Base-by-base conservation (phyloP, 768 basidiomycete genomes). In the Rhizopogon vesiculosus region DNA sequence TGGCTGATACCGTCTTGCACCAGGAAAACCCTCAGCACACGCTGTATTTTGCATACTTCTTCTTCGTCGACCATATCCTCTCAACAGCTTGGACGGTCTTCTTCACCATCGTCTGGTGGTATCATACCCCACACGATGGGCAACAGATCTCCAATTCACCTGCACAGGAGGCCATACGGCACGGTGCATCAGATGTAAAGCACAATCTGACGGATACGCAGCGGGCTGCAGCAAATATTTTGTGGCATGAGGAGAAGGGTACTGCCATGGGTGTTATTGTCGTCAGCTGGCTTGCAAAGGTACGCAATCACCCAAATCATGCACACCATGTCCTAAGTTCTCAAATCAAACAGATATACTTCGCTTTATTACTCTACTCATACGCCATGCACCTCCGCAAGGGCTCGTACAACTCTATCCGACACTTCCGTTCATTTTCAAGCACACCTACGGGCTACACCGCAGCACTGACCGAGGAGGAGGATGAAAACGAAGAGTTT, bases 181-280 rank as follows among this genome's bases (percentile, higher is more conserved):
- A 85, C 40, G 76, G 76, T 42, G 83, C 78, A 41, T 31, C 31
- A 48, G 71, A 75, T 15, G 72, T 78, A 8, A 76, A 73, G 33
- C 79, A 79, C 48, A 75, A 74, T 16, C 80, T 89, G 70, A 81
- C 84, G 0, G 80, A 82, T 0, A 84, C 75, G 45, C 80, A 93
- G 67, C 83, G 89, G 53, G 80, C 76, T 22, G 72, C 71, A 3
- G 96, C 95, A 2, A 80, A 84, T 70, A 76, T 76, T 10, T 85
- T 98, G 28, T 98, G 97, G 97, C 81, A 87, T 59, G 78, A 87
- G 52, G 97, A 99, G 75, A 93, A 93, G 66, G 86, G 87, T 3
- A 81, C 82, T 10, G 93, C 95, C 0, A 81, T 83, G 0, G 72
- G 80, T 7, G 84, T 96, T 48, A 84, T 99, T 56, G 70, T 91